Percentiles rank a stretch among this genome's conserved stretches.
These are phyloP conservation scores for Penicillium freii DNA, from an alignment of 2,329 filamentous ascomycete genomes.

Conservation along the genomic window DNA sequence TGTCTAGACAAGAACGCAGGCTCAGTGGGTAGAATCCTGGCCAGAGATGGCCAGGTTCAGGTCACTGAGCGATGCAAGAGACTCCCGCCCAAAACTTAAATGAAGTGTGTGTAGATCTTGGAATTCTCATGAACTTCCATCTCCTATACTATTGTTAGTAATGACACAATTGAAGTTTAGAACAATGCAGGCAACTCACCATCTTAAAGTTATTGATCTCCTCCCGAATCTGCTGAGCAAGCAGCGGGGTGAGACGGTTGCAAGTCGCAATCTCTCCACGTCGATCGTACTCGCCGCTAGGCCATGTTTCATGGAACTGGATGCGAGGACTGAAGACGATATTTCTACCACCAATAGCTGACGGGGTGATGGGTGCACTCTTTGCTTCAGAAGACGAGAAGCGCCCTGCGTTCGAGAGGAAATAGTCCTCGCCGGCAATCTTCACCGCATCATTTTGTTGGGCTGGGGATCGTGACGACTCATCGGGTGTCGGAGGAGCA, in stretches of 20 bases:
- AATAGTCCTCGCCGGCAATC: slow-evolving; percentile 84
- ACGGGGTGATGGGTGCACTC: slow-evolving; percentile 76
- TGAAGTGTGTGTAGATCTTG: slow-evolving; percentile 99
- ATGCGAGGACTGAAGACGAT: slow-evolving; percentile 86
- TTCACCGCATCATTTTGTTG: slow-evolving; percentile 67
- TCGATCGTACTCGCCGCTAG: slow-evolving; percentile 90
- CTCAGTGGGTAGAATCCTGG: background rate
- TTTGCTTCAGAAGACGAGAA: slow-evolving; percentile 69
- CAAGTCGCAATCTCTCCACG: slow-evolving; percentile 95
- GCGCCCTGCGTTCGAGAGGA: slow-evolving; percentile 67
- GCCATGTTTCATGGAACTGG: slow-evolving; percentile 95
- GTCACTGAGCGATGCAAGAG: slow-evolving; percentile 16
- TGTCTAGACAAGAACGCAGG: slow-evolving; percentile 26
- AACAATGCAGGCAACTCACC: slow-evolving; percentile 57
- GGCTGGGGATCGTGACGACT: slow-evolving; percentile 60
- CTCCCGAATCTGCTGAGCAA: slow-evolving; percentile 99
- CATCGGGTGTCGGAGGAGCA: slow-evolving; percentile 84
- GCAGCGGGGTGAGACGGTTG: slow-evolving; percentile 93
- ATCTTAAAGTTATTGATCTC: slow-evolving; percentile 99
- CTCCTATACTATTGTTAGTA: slow-evolving; percentile 64
- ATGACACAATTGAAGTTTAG: background rate
- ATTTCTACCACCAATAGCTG: slow-evolving; percentile 48
- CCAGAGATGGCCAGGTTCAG: slow-evolving; percentile 5
- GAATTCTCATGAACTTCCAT: slow-evolving; percentile 99
- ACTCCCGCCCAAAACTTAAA: slow-evolving; percentile 60